Base-by-base conservation (phyloP, 2,329 filamentous ascomycete species). In the Epichloe sibirici region DNA sequence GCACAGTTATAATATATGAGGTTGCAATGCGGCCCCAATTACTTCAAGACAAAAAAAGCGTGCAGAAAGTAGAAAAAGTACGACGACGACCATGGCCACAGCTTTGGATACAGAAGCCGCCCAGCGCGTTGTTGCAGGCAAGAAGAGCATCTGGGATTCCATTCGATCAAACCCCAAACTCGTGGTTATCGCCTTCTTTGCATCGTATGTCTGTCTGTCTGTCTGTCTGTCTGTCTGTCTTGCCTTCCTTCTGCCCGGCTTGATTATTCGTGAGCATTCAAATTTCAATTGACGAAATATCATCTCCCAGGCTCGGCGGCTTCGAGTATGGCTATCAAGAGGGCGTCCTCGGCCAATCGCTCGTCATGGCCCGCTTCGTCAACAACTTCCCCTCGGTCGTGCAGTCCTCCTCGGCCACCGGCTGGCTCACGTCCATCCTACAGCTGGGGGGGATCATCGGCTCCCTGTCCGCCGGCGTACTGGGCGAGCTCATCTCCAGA, bases 261-360 rank as follows among this genome's bases (percentile, higher is more conserved):
- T 28, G 31, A 5, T 4, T 1, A 21, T 5, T 39, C 8, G 17
- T 17, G n/a, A 5, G 9, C 39, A 28, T 25, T 15, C 1, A 34
- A 3, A 21, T 21, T 39, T 28, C 25, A 15, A 12, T 39, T 35
- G 28, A 45, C n/a, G 8, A 13, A 6, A 9, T 37, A 9, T 37
- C 13, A 28, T 15, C 43, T 8, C 23, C 15, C 39, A 75, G 72
- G n/a, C 70, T 76, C 23, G 73, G 74, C 53, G 74, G 74, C 23
- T 72, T 77, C 46, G 70, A 74, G 54, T 77, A 75, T 69, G 74
- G 74, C 51, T 77, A 76, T 58, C 74, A 78, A 53, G 76, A 79
- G 58, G 76, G 75, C 48, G 74, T 79, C 1, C 64, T 79, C 3
- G 74, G 75, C 35, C 73, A 78, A 57, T 74, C 74, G 12, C 66